Evolutionary conservation across 2,329 filamentous ascomycete genomes (phyloP).

Genomic region (Aspergillus vadensis): DNA sequence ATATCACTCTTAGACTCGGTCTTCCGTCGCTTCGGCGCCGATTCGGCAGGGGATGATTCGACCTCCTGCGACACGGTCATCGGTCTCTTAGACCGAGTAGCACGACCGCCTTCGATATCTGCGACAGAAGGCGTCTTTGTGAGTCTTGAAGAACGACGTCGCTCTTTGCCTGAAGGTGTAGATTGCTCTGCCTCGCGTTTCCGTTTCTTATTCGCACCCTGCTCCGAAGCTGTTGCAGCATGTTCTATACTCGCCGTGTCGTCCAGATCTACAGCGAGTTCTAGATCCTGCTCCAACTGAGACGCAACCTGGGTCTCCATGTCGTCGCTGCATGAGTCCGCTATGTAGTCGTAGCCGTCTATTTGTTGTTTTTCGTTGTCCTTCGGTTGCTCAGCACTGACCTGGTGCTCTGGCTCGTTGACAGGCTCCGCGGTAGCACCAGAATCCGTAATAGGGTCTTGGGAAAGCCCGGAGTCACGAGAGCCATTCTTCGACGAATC

Average conservation of each 20-base stretch:
- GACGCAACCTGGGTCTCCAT: conserved; percentile 49
- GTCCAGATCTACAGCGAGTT: conserved; percentile 38
- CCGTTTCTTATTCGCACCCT: conserved; percentile 35
- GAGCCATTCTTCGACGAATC: conserved; percentile 7
- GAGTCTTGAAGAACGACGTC: conserved; percentile 34
- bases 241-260: conserved; percentile 15
- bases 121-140: conserved; percentile 13
- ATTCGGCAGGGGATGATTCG: conserved; percentile 21
- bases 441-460: background rate
- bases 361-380: background rate
- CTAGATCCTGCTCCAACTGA: conserved; percentile 49
- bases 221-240: conserved; percentile 6
- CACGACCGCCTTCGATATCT: conserved; percentile 15
- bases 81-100: conserved; percentile 20
- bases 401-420: background rate
- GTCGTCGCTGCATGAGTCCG: conserved; percentile 43
- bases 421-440: background rate
- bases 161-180: conserved; percentile 23
- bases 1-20: conserved; percentile 20
- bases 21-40: conserved; percentile 30
- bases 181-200: conserved; percentile 32
- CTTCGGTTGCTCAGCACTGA: background rate
- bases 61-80: conserved; percentile 7
- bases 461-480: background rate
- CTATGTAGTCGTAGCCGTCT: conserved; percentile 24